A percentile compares a stretch with the other conserved stretches of the same genome.
phyloP scores from a whole-genome alignment of 352 stramenopile genomes.

The Blastocystis sp. region DNA sequence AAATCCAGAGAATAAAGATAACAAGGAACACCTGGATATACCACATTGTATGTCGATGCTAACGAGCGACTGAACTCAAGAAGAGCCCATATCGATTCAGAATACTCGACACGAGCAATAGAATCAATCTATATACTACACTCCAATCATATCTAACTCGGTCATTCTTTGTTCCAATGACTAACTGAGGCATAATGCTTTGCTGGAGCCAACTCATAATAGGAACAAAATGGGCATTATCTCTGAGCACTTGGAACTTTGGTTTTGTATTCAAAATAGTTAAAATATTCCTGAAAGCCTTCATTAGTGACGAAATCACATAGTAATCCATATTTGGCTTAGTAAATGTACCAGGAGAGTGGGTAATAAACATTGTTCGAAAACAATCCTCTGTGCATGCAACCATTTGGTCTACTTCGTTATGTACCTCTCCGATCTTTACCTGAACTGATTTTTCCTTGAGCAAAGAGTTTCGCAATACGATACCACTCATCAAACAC shows the following conservation, averaged over 20 bases:
- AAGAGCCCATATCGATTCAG: constrained; percentile 16
- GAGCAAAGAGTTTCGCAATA: constrained; percentile 4
- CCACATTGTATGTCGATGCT: background rate
- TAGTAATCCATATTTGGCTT: constrained; percentile 52
- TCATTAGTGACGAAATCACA: constrained; percentile 57
- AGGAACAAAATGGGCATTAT: background rate
- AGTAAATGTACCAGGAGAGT: constrained; percentile 33
- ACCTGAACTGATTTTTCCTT: background rate
- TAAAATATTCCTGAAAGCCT: constrained; percentile 47
- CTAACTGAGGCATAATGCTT: background rate
- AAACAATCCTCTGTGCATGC: constrained; percentile 42
- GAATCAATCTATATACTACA: background rate
- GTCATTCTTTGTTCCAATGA: constrained; percentile 30
- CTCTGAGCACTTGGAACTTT: constrained; percentile 49
- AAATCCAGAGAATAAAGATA: constrained; percentile 24
- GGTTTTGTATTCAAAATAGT: constrained; percentile 56
- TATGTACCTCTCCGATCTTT: background rate
- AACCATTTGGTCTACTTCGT: constrained; percentile 12
- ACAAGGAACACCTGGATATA: background rate
- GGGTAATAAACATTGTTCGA: constrained; percentile 35
- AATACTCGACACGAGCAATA: constrained; percentile 30
- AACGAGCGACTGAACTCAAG: constrained; percentile 26
- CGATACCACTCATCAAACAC: constrained; percentile 65
- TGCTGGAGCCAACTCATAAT: constrained; percentile 24
- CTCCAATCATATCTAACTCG: background rate